These are phyloP conservation scores for Novakomyces olei DNA, from an alignment of 805 yeast species.

Conservation along the genomic window DNA sequence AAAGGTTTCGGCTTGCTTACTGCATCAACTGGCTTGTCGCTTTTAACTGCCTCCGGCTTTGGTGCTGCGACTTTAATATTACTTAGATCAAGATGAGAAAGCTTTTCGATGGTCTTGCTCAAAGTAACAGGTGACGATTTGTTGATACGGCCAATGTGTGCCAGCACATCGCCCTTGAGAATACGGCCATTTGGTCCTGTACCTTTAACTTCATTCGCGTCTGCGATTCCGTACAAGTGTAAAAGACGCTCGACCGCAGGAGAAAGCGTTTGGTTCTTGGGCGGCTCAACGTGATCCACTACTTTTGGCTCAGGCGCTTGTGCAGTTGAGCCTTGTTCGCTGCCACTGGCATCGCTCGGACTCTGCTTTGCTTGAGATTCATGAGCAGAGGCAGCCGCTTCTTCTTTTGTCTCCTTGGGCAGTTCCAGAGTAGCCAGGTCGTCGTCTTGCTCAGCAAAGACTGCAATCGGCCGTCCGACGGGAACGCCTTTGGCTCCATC, in stretches of 20 bases:
- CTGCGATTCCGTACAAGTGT: constrained; percentile 39
- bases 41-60: too few relatives aligned
- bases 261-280: constrained; percentile 21
- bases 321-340: constrained; percentile 4
- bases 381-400: constrained; percentile 3
- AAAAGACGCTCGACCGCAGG: constrained; percentile 63
- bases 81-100: constrained; percentile 47
- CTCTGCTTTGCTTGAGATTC: constrained; percentile 4
- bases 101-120: constrained; percentile 31
- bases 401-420: constrained; percentile 21
- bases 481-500: constrained; percentile 63
- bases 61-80: constrained; percentile 23
- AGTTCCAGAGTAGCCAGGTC: constrained; percentile 41
- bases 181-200: constrained; percentile 79
- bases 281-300: neutral
- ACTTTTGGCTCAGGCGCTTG: constrained; percentile 1
- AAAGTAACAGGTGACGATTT: constrained; percentile 30
- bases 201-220: constrained; percentile 56
- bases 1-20: too few relatives aligned
- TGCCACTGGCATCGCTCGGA: too few relatives aligned
- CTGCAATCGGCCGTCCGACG: constrained; percentile 82
- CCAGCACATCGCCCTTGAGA: constrained; percentile 77
- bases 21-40: too few relatives aligned
- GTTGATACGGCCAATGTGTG: constrained; percentile 53
- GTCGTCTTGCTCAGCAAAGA: constrained; percentile 70